Evolutionary conservation across 495 filamentous ascomycete genomes (phyloP).

Genomic region (Aspergillus saccharolyticus): DNA sequence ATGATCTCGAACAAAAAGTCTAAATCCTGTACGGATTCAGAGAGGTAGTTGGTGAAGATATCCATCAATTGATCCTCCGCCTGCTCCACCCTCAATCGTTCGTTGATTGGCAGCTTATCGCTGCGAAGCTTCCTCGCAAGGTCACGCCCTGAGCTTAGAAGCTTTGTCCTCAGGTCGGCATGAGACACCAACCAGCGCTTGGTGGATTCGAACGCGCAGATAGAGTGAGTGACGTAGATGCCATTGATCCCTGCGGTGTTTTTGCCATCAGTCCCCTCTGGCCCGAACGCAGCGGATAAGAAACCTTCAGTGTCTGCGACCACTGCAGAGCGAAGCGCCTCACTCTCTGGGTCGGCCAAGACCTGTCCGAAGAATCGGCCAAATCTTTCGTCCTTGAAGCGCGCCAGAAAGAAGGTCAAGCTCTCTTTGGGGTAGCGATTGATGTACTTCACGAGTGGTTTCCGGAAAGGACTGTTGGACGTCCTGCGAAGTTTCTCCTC

Average conservation of each 20-base stretch:
- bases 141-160: conserved; percentile 65
- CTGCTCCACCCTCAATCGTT: conserved; percentile 85
- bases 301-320: conserved; percentile 68
- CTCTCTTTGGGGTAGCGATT: conserved; percentile 88
- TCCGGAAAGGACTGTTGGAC: conserved; percentile 86
- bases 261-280: conserved; percentile 53
- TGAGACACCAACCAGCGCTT: conserved; percentile 75
- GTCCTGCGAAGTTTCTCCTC: conserved; percentile 84
- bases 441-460: conserved; percentile 88
- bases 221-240: conserved; percentile 74
- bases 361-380: conserved; percentile 94
- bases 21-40: conserved; percentile 68
- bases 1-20: conserved; percentile 87
- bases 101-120: conserved; percentile 61
- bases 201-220: conserved; percentile 50
- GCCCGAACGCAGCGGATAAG: conserved; percentile 55
- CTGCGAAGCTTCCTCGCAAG: conserved; percentile 63
- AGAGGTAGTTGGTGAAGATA: conserved; percentile 74
- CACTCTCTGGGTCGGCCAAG: conserved; percentile 70
- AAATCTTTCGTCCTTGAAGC: conserved; percentile 74
- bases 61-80: conserved; percentile 83
- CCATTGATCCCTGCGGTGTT: conserved; percentile 80
- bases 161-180: conserved; percentile 61
- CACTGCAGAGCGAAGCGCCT: conserved; percentile 66
- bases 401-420: conserved; percentile 69